phyloP scores from a whole-genome alignment of 805 yeast genomes.

The Yamadazyma phyllophila region DNA sequence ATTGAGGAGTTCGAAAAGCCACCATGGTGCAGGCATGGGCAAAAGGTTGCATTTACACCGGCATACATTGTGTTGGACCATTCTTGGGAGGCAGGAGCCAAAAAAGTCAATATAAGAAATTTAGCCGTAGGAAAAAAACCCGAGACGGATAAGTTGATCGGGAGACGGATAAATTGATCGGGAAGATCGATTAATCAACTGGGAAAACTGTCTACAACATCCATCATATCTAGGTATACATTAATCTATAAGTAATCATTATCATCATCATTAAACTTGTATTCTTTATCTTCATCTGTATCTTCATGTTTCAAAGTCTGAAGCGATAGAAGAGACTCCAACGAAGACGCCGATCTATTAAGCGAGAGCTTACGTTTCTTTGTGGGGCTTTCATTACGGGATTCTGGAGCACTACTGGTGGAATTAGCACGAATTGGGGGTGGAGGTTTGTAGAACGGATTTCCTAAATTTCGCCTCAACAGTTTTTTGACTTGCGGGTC shows the following conservation, averaged over 20 bases:
- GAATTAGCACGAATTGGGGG: constrained; percentile 8
- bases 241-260: constrained; percentile 5
- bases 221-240: neutral
- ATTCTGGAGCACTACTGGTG: neutral
- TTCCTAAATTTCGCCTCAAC: constrained; percentile 17
- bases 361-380: constrained; percentile 13
- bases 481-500: neutral
- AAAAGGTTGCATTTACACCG: too few relatives aligned
- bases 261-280: constrained; percentile 2
- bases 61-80: too few relatives aligned
- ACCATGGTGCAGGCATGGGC: too few relatives aligned
- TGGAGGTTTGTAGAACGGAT: constrained; percentile 19
- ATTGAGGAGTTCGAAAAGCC: too few relatives aligned
- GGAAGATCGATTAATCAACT: too few relatives aligned
- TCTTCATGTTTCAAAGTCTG: neutral
- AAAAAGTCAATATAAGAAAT: neutral
- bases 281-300: neutral
- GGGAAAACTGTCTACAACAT: neutral
- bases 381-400: constrained; percentile 9
- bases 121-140: too few relatives aligned
- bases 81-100: too few relatives aligned
- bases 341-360: constrained; percentile 10
- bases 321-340: constrained; percentile 11
- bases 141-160: neutral
- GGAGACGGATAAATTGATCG: neutral